Base-by-base conservation (phyloP, 1,284 basidiomycete species). In the Marasmius fiardii region DNA sequence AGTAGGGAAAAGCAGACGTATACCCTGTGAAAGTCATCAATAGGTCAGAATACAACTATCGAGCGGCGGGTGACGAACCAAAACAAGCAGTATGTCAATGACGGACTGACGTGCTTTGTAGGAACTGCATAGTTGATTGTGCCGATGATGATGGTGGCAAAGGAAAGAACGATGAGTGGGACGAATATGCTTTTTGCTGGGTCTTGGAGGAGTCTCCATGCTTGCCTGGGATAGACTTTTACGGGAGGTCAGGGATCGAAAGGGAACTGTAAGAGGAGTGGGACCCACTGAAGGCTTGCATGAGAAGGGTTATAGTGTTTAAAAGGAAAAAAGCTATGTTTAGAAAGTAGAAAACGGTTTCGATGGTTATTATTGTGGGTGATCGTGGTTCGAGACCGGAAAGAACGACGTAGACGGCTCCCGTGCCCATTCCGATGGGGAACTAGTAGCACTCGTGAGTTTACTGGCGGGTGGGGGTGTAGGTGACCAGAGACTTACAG, bases 121-220 rank as follows among this genome's bases (percentile, higher is more conserved):
- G 73, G 73, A 28, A 76, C 70, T 31, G 71, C 73, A 53, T 79
- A 78, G 60, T 78, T 76, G 59, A 79, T 74, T 0, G 75, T 76
- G 8, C 77, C 78, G 57, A 80, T 78, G 59, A 79, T 67, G 51
- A 79, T 76, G 3, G 77, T 78, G n/a, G 77, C 77, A 60, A 79
- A 78, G 3, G 76, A 78, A 16, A 78, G 67, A 7, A 77, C 77
- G 45, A 78, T 63, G 54, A 79, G 68, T 4, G 77, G 77, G 33
- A 78, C 76, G 57, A 78, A 79, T 28, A 80, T 68, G 31, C 75
- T 70, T 56, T 75, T 76, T 51, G 73, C 68, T 24, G 77, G 78
- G 61, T 78, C 76, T 54, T 70, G 71, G 44, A 79, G 64, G 2
- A 76, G 65, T 57, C 76, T 67, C 58, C 65, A 65, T 6, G 77